These are phyloP conservation scores for Castanea crenata DNA, from an alignment of 306 rosid genomes.

Conservation along the genomic window DNA sequence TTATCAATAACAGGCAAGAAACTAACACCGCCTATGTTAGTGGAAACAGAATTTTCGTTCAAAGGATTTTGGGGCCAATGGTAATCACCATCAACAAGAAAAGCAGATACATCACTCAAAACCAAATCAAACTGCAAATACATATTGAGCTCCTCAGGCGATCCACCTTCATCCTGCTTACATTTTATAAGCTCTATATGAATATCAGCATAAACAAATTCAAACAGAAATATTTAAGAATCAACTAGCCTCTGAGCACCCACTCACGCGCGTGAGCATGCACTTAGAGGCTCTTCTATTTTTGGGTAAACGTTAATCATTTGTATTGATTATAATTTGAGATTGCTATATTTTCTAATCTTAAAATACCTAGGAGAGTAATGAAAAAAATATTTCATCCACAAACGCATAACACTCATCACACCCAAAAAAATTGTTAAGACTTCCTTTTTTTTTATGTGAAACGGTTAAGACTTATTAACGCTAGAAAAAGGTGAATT, in stretches of 20 bases:
- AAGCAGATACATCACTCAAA: slow-evolving; percentile 89
- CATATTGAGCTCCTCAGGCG: slow-evolving; percentile 60
- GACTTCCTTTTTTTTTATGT: too few species aligned
- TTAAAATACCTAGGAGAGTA: too few species aligned
- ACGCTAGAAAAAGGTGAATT: too few species aligned
- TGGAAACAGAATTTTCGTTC: slow-evolving; percentile 36
- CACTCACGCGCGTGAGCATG: too few species aligned
- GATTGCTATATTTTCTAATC: too few species aligned
- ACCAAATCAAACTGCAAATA: slow-evolving; percentile 86
- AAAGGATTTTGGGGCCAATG: slow-evolving; percentile 61
- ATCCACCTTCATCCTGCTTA: slow-evolving; percentile 66
- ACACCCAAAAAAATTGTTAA: too few species aligned
- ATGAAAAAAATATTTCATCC: too few species aligned
- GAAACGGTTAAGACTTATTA: too few species aligned
- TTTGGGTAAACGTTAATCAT: too few species aligned
- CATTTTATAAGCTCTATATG: slow-evolving; percentile 13
- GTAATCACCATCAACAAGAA: slow-evolving; percentile 92
- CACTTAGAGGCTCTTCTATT: too few species aligned
- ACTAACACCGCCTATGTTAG: slow-evolving; percentile 26
- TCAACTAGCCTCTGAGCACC: neutral
- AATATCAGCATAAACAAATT: slow-evolving; percentile 10
- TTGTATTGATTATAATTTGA: too few species aligned
- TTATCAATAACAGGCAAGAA: slow-evolving; percentile 83
- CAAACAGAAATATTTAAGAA: slow-evolving; percentile 7
- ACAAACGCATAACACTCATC: too few species aligned